Evolutionary conservation across 371 early-diverging fungal species (phyloP).

Genomic region (Mucor piriformis): DNA sequence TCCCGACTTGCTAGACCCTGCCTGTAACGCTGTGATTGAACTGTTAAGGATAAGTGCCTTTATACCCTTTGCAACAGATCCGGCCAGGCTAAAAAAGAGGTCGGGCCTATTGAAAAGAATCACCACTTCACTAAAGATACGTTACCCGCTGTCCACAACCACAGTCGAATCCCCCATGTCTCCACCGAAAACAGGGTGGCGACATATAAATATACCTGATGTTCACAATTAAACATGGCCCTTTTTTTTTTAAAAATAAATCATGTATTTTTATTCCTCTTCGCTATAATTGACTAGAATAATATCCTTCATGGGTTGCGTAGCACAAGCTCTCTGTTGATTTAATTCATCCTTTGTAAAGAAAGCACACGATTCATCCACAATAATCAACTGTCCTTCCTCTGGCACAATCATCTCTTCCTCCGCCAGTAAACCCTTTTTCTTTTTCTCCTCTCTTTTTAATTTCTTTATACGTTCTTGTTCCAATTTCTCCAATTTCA

Average conservation of each 20-base stretch:
- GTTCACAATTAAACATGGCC: slow-evolving; percentile 4
- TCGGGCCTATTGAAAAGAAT: slow-evolving; percentile 6
- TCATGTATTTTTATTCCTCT: not conserved
- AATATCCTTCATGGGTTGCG: not conserved
- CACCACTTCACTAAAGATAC: slow-evolving; percentile 8
- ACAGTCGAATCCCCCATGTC: no score
- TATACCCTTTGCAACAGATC: slow-evolving; percentile 43
- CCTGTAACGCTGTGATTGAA: slow-evolving; percentile 39
- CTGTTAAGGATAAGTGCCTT: slow-evolving; percentile 44
- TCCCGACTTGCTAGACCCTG: slow-evolving; percentile 36
- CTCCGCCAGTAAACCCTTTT: not conserved
- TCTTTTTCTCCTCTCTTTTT: not conserved
- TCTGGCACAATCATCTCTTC: not conserved
- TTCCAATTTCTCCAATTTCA: not conserved
- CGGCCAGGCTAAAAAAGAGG: slow-evolving; percentile 15
- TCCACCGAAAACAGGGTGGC: slow-evolving; percentile 21
- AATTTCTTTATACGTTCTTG: not conserved
- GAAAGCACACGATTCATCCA: not conserved
- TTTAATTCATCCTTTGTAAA: not conserved
- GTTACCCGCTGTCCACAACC: not conserved
- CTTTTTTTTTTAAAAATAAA: not conserved
- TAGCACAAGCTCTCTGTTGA: not conserved
- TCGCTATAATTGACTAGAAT: not conserved
- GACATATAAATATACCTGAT: slow-evolving; percentile 30
- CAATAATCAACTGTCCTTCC: not conserved